Percentiles rank a stretch among this genome's conserved stretches.
Evolutionary conservation across 805 yeast genomes (phyloP).

Genomic region (Spathaspora arborariae): DNA sequence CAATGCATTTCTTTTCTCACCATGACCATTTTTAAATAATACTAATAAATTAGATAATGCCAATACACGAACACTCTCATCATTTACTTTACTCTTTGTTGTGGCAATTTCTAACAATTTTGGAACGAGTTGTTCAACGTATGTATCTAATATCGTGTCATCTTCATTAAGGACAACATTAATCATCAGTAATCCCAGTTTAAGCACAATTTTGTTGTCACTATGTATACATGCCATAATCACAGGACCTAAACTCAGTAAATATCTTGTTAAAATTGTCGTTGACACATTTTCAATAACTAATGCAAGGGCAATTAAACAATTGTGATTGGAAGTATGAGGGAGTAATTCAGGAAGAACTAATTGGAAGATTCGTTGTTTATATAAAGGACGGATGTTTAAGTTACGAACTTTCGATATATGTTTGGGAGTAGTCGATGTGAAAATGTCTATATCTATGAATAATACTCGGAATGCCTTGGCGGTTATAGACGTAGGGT

Average conservation of each 20-base stretch:
- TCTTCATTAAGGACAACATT: slow-evolving; percentile 52
- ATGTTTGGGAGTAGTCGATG: slow-evolving; percentile 38
- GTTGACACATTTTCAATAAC: slow-evolving; percentile 63
- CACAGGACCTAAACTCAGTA: slow-evolving; percentile 65
- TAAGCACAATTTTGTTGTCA: slow-evolving; percentile 40
- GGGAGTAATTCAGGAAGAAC: slow-evolving; percentile 54
- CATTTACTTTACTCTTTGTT: slow-evolving; percentile 23
- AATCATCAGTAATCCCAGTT: slow-evolving; percentile 60
- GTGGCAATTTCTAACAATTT: slow-evolving; percentile 40
- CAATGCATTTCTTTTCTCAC: slow-evolving; percentile 38
- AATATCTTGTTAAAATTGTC: slow-evolving; percentile 59
- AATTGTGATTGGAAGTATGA: slow-evolving; percentile 41
- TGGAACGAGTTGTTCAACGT: slow-evolving; percentile 57
- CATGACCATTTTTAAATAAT: slow-evolving; percentile 34
- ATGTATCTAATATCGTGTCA: slow-evolving; percentile 47
- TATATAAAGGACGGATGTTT: slow-evolving; percentile 65
- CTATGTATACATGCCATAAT: slow-evolving; percentile 57
- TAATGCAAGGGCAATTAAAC: slow-evolving; percentile 62
- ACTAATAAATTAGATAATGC: slow-evolving; percentile 53
- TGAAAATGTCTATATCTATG: slow-evolving; percentile 61
- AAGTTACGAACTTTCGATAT: slow-evolving; percentile 49
- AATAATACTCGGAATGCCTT: slow-evolving; percentile 61
- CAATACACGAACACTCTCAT: slow-evolving; percentile 49
- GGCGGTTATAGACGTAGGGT: slow-evolving; percentile 24
- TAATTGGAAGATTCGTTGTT: slow-evolving; percentile 71